phyloP scores from a whole-genome alignment of 352 stramenopile genomes.

The Pythium periplocum region DNA sequence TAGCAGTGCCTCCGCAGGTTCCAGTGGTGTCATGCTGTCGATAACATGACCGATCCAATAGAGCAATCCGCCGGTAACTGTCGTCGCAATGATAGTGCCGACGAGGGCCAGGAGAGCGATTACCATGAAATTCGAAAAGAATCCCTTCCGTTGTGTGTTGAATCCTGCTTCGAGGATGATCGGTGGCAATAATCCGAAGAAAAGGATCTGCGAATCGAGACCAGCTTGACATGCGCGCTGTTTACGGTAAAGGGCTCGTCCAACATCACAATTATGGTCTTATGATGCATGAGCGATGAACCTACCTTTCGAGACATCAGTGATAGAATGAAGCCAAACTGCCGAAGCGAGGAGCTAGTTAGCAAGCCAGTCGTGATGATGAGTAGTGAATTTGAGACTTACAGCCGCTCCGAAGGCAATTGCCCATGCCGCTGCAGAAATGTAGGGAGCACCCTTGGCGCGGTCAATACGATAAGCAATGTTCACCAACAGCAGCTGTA shows the following conservation, averaged over 20 bases:
- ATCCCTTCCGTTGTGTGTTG: slow-evolving; percentile 57
- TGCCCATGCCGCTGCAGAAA: slow-evolving; percentile 17
- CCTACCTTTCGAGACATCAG: no score
- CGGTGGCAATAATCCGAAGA: slow-evolving; percentile 51
- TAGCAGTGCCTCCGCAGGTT: slow-evolving; percentile 68
- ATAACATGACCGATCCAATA: slow-evolving; percentile 25
- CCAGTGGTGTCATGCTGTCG: no score
- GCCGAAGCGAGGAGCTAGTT: no score
- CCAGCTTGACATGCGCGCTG: slow-evolving; percentile 6
- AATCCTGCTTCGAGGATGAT: slow-evolving; percentile 68
- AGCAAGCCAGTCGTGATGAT: no score
- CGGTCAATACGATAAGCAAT: slow-evolving; percentile 20
- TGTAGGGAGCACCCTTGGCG: slow-evolving; percentile 5
- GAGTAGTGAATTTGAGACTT: neutral
- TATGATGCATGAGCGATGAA: no score
- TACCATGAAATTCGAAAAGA: slow-evolving; percentile 40
- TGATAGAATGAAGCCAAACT: no score
- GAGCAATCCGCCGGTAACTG: slow-evolving; percentile 36
- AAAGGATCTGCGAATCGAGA: slow-evolving; percentile 40
- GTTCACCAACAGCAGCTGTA: slow-evolving; percentile 18
- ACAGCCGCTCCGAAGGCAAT: slow-evolving; percentile 12
- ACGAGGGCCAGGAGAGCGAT: slow-evolving; percentile 40
- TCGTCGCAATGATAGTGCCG: slow-evolving; percentile 47
- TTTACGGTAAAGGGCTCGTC: no score
- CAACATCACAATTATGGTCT: no score